Conservation (phyloP, 495 filamentous ascomycete genomes). For the Lasiosphaeriaceae sp. region DNA sequence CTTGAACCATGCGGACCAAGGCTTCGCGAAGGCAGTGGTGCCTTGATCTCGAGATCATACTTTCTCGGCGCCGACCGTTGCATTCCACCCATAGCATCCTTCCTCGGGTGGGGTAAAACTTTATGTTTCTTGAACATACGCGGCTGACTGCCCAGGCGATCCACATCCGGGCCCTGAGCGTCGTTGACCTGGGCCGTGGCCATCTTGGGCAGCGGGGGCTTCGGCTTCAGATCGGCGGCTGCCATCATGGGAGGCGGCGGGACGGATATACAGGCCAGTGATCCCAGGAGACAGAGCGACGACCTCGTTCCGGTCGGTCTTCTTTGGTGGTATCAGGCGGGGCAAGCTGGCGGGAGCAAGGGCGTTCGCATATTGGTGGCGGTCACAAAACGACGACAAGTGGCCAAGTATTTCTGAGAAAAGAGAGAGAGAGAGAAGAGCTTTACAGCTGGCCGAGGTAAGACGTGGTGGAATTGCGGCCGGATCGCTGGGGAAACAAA, state of each 20-base stretch:
- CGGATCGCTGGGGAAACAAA: conserved; percentile 20
- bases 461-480: conserved; percentile 19
- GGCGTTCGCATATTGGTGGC: conserved; percentile 20
- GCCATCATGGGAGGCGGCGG: conserved; percentile 18
- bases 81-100: conserved; percentile 15
- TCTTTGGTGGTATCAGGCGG: conserved; percentile 9
- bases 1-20: conserved; percentile 21
- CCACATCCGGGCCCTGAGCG: conserved; percentile 12
- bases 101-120: conserved; percentile 48
- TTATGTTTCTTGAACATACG: conserved; percentile 53
- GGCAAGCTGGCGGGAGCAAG: neutral
- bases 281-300: neutral
- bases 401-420: neutral
- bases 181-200: conserved; percentile 19
- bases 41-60: conserved; percentile 14
- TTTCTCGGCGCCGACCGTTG: conserved; percentile 13
- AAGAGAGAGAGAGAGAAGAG: neutral
- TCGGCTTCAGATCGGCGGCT: conserved; percentile 13
- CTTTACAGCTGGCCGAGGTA: conserved; percentile 2
- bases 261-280: neutral
- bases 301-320: neutral
- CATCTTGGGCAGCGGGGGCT: conserved; percentile 17
- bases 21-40: conserved; percentile 17
- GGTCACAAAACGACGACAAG: neutral
- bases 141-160: conserved; percentile 21